These are phyloP conservation scores for Pisolithus thermaeus DNA, from an alignment of 1,284 basidiomycete genomes.

Conservation along the genomic window DNA sequence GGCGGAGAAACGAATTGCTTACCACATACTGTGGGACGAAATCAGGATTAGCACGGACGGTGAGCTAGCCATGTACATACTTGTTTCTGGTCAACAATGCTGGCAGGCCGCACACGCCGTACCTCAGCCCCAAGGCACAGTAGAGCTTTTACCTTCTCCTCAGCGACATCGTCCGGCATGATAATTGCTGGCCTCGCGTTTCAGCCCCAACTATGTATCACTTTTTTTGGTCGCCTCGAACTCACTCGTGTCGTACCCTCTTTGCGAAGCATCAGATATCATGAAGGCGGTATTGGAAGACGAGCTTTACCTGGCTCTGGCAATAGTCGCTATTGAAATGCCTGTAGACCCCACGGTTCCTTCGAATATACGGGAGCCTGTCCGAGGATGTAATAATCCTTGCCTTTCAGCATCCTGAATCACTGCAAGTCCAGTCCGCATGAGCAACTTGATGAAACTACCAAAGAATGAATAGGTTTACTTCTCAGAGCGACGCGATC, in stretches of 20 bases:
- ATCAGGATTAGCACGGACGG: neutral
- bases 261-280: conserved; percentile 20
- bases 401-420: conserved; percentile 88
- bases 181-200: conserved; percentile 60
- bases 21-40: conserved; percentile 45
- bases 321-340: conserved; percentile 92
- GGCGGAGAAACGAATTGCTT: conserved; percentile 21
- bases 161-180: conserved; percentile 91
- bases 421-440: conserved; percentile 43
- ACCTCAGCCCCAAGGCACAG: conserved; percentile 84
- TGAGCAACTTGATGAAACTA: neutral
- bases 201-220: conserved; percentile 3
- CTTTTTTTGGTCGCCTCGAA: neutral
- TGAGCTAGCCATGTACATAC: conserved; percentile 38
- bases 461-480: conserved; percentile 32
- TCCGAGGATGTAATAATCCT: conserved; percentile 81
- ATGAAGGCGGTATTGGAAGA: neutral
- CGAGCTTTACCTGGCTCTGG: conserved; percentile 68
- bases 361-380: conserved; percentile 93
- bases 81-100: conserved; percentile 93
- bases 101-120: conserved; percentile 79
- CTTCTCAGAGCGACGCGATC: conserved; percentile 92
- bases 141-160: conserved; percentile 86
- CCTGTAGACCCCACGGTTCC: conserved; percentile 97
- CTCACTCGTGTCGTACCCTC: conserved; percentile 76